phyloP scores from a whole-genome alignment of 2,329 filamentous ascomycete species.

The Tolypocladium cylindrosporum region DNA sequence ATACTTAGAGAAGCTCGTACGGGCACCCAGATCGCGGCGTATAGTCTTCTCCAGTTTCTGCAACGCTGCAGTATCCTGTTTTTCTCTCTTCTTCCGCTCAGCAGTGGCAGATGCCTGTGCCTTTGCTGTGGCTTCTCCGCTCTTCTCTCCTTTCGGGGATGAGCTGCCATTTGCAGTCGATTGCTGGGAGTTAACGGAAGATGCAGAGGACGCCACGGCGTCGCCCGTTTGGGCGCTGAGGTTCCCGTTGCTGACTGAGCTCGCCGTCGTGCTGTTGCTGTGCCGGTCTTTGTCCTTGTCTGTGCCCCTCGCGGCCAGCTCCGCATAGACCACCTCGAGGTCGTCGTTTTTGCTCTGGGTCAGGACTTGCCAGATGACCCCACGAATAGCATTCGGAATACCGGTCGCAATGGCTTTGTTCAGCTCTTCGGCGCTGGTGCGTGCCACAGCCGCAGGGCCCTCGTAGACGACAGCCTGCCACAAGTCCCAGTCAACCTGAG shows the following conservation, averaged over 20 bases:
- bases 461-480: constrained; percentile 97
- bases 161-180: constrained; percentile 51
- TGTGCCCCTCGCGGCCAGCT: constrained; percentile 69
- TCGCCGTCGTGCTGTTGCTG: constrained; percentile 42
- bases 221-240: constrained; percentile 52
- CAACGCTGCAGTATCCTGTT: constrained; percentile 64
- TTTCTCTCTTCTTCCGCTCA: constrained; percentile 67
- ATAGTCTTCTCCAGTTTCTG: constrained; percentile 87
- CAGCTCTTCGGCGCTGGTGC: constrained; percentile 80
- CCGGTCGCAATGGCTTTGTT: constrained; percentile 86
- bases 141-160: constrained; percentile 50
- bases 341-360: constrained; percentile 92
- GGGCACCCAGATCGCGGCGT: constrained; percentile 77
- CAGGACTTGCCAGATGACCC: constrained; percentile 97
- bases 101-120: constrained; percentile 52
- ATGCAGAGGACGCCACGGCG: constrained; percentile 65
- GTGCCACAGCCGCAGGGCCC: constrained; percentile 77
- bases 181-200: constrained; percentile 71
- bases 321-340: constrained; percentile 76
- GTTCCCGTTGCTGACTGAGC: constrained; percentile 42
- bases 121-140: constrained; percentile 53
- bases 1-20: constrained; percentile 96
- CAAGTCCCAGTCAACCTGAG: constrained; percentile 93
- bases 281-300: constrained; percentile 63
- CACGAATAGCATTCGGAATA: constrained; percentile 88